These are phyloP conservation scores for Silybum marianum DNA, from an alignment of 129 eudicot genomes.

Conservation along the genomic window DNA sequence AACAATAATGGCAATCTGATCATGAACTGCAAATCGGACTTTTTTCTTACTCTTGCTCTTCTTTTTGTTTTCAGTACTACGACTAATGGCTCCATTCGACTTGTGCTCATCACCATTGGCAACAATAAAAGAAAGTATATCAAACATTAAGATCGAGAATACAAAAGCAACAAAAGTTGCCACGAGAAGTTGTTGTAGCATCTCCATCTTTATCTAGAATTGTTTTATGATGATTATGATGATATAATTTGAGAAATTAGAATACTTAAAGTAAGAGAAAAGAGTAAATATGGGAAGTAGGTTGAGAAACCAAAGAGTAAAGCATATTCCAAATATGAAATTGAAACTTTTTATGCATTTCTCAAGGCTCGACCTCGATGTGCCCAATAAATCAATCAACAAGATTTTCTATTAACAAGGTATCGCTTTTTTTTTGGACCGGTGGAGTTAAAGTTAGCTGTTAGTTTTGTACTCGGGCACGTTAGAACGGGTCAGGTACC, in stretches of 20 bases:
- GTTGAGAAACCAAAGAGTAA: conserved; percentile 27
- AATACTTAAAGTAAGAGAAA: conserved; percentile 15
- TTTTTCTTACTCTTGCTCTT: conserved; percentile 21
- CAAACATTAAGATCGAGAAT: conserved; percentile 26
- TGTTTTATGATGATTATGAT: background rate
- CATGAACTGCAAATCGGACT: conserved; percentile 36
- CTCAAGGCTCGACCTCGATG: background rate
- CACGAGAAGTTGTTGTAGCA: conserved; percentile 36
- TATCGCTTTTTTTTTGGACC: no score
- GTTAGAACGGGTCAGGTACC: no score
- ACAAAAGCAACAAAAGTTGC: conserved; percentile 36
- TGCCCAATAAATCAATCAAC: background rate
- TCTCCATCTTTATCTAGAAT: conserved; percentile 30
- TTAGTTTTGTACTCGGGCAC: no score
- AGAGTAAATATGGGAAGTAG: background rate
- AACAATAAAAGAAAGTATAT: conserved; percentile 22
- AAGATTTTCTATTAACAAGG: background rate
- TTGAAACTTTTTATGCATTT: background rate
- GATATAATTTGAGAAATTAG: background rate
- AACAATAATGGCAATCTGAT: conserved; percentile 35
- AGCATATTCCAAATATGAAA: conserved; percentile 16
- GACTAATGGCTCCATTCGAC: background rate
- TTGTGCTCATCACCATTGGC: conserved; percentile 16
- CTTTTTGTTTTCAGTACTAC: conserved; percentile 7
- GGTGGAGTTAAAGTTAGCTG: no score